These are phyloP conservation scores for Lentinus brumalis DNA, from an alignment of 768 basidiomycete genomes.

Conservation along the genomic window DNA sequence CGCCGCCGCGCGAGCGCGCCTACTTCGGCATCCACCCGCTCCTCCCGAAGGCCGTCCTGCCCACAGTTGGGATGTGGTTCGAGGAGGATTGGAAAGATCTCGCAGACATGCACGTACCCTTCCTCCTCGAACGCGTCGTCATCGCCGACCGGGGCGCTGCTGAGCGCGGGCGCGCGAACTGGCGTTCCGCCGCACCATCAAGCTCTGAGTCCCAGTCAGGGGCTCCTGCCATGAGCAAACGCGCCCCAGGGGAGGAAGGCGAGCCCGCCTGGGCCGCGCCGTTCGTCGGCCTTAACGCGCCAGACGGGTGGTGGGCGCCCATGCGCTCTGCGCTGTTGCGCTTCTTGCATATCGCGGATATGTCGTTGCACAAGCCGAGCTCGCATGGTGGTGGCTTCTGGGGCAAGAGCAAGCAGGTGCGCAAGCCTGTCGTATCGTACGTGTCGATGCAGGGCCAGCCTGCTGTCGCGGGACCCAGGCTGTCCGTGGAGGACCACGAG, in stretches of 20 bases:
- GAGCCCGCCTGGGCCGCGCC: slow-evolving; percentile 47
- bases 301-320: slow-evolving; percentile 68
- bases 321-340: slow-evolving; percentile 38
- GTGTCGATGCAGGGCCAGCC: slow-evolving; percentile 60
- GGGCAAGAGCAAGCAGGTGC: slow-evolving; percentile 24
- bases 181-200: slow-evolving; percentile 18
- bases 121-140: slow-evolving; percentile 73
- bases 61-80: slow-evolving; percentile 49
- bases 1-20: slow-evolving; percentile 42
- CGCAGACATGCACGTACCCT: slow-evolving; percentile 65
- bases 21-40: slow-evolving; percentile 66
- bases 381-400: slow-evolving; percentile 43
- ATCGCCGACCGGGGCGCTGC: slow-evolving; percentile 78
- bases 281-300: slow-evolving; percentile 43
- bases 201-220: not conserved
- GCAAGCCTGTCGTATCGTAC: slow-evolving; percentile 63
- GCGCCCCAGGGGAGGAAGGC: slow-evolving; percentile 21
- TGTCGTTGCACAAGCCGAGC: slow-evolving; percentile 44
- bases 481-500: slow-evolving; percentile 58
- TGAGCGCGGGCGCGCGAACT: slow-evolving; percentile 30
- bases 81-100: slow-evolving; percentile 79
- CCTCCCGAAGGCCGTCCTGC: slow-evolving; percentile 36
- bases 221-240: slow-evolving; percentile 11
- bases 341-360: slow-evolving; percentile 34
- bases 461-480: slow-evolving; percentile 43